Evolutionary conservation across 768 basidiomycete species (phyloP).

Genomic region (Amanita brunnescens): DNA sequence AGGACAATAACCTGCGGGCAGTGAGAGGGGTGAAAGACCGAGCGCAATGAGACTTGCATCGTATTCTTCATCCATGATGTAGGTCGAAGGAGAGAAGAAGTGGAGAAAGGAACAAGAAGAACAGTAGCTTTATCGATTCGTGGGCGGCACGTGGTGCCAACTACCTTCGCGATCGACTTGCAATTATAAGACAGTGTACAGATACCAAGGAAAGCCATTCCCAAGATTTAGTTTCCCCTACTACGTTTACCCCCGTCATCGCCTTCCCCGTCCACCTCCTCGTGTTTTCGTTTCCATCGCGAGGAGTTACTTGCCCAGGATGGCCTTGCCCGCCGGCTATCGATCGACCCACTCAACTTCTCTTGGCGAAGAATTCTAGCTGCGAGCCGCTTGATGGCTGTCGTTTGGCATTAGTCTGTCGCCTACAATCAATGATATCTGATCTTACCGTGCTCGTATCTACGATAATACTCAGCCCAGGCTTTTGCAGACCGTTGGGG

Average conservation of each 20-base stretch:
- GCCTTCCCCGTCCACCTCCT: background rate
- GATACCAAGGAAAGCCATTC: background rate
- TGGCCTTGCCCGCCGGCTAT: conserved; percentile 4
- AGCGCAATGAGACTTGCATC: conserved; percentile 47
- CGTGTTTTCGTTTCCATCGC: conserved; percentile 4
- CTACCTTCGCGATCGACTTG: background rate
- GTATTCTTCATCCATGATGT: conserved; percentile 96
- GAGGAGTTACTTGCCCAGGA: background rate
- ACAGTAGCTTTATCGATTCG: conserved; percentile 5
- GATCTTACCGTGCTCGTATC: conserved; percentile 37
- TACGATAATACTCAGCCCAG: conserved; percentile 55
- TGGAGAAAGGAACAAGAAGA: background rate
- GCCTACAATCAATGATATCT: background rate
- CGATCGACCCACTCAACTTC: background rate
- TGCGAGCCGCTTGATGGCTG: conserved; percentile 29
- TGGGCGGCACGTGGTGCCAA: conserved; percentile 3
- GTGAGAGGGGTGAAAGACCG: conserved; percentile 10
- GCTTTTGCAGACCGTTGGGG: conserved; percentile 45
- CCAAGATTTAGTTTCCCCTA: background rate
- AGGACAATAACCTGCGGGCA: conserved; percentile 70
- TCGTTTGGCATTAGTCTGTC: background rate
- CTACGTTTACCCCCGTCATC: conserved; percentile 4
- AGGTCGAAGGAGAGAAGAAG: background rate
- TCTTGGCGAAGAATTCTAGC: conserved; percentile 21
- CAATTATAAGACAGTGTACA: background rate